Conservation (phyloP, 345 rosid species). For the Aquilaria malaccensis region DNA sequence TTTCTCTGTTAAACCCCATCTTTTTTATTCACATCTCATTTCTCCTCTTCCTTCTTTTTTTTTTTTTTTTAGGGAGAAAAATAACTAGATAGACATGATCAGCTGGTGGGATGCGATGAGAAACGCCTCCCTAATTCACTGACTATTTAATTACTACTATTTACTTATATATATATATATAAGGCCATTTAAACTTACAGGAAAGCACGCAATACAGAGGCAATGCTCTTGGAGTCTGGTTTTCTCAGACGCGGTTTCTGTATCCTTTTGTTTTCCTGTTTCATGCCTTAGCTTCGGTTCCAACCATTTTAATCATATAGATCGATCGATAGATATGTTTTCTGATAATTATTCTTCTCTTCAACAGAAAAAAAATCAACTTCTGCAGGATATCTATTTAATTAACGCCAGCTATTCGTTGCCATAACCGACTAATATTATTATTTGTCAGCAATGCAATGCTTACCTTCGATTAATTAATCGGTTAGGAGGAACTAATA, state of each 20-base stretch:
- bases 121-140: no score
- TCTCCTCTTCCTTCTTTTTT: neutral
- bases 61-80: no score
- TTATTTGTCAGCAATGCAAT: no score
- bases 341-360: neutral
- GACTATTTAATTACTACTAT: no score
- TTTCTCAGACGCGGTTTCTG: conserved; percentile 26
- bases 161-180: neutral
- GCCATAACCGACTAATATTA: no score
- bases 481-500: no score
- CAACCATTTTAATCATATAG: neutral
- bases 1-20: neutral
- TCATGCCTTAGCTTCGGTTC: neutral
- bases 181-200: conserved; percentile 4
- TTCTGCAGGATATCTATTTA: neutral
- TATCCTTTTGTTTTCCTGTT: conserved; percentile 5
- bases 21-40: conserved; percentile 25
- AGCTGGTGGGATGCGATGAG: no score
- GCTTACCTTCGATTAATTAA: no score
- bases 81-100: no score
- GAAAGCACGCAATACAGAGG: conserved; percentile 12
- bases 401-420: no score
- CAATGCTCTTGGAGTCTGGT: conserved; percentile 19
- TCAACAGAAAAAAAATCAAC: neutral
- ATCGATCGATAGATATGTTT: neutral